A percentile compares a stretch with the other conserved stretches of the same genome.
These are phyloP conservation scores for Teratosphaeria nubilosa DNA, from an alignment of 2,329 filamentous ascomycete species.

Conservation along the genomic window DNA sequence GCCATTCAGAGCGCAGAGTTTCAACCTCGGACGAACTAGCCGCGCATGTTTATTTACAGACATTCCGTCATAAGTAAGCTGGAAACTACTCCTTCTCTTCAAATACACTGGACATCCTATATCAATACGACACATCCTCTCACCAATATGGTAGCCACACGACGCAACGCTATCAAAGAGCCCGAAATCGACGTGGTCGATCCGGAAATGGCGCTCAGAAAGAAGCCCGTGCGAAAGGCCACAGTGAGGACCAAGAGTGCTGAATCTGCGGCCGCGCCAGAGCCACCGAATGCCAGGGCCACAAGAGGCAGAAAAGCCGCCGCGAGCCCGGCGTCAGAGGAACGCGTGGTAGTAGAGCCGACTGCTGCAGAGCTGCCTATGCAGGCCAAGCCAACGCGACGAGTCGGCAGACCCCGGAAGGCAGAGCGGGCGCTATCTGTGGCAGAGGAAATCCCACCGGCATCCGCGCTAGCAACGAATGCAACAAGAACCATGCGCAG, in stretches of 20 bases:
- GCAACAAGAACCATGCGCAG: background rate
- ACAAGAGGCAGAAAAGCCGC: conserved; percentile 4
- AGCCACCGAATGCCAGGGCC: conserved; percentile 4
- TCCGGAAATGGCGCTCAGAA: conserved; percentile 13
- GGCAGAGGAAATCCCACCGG: background rate
- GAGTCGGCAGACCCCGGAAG: conserved; percentile 6
- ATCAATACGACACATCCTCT: background rate
- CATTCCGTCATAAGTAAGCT: background rate
- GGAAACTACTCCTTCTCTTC: background rate
- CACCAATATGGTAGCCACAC: conserved; percentile 26
- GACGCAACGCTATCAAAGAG: conserved; percentile 19
- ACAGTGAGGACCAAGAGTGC: conserved; percentile 14
- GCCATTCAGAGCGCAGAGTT: background rate
- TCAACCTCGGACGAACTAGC: background rate
- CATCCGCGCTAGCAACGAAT: background rate
- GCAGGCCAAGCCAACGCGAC: conserved; percentile 4
- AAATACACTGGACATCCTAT: background rate
- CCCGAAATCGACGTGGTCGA: conserved; percentile 9
- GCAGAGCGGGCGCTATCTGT: conserved; percentile 4
- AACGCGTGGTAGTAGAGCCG: background rate
- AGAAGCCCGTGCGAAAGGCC: conserved; percentile 26
- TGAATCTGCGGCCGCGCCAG: conserved; percentile 7
- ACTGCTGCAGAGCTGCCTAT: background rate
- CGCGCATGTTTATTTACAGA: background rate
- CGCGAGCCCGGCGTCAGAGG: background rate